Conservation (phyloP, 805 yeast genomes). For the Hanseniaspora mollemarum region DNA sequence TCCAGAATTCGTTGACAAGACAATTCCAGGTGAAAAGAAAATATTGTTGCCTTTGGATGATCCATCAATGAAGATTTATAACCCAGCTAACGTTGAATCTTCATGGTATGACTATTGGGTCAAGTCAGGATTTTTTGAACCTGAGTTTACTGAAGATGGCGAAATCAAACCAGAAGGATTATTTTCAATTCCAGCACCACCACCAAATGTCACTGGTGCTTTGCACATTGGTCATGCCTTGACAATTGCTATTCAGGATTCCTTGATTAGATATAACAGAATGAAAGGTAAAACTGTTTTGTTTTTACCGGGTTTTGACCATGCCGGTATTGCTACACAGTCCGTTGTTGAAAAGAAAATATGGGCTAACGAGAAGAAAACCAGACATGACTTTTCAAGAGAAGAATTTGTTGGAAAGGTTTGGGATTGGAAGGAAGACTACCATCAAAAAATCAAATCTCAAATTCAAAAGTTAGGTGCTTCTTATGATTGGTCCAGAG, state of each 20-base stretch:
- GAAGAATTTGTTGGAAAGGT: slow-evolving; percentile 78
- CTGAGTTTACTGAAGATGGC: slow-evolving; percentile 69
- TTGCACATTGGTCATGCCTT: slow-evolving; percentile 97
- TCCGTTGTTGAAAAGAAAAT: slow-evolving; percentile 94
- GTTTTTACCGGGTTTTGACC: slow-evolving; percentile 94
- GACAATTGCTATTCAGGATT: slow-evolving; percentile 88
- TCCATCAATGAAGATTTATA: slow-evolving; percentile 87
- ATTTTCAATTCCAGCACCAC: slow-evolving; percentile 94
- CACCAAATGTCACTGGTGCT: slow-evolving; percentile 98
- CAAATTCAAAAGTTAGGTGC: slow-evolving; percentile 88
- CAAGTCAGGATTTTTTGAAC: slow-evolving; percentile 74
- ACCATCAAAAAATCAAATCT: slow-evolving; percentile 70
- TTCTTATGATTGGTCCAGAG: slow-evolving; percentile 91
- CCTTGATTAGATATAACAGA: slow-evolving; percentile 85
- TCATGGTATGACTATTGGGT: slow-evolving; percentile 99
- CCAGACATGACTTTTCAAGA: slow-evolving; percentile 93
- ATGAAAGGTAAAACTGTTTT: slow-evolving; percentile 93
- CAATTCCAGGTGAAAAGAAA: slow-evolving; percentile 86
- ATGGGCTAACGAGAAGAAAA: slow-evolving; percentile 75
- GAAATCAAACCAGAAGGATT: slow-evolving; percentile 66
- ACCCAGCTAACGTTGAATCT: slow-evolving; percentile 83
- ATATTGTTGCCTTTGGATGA: slow-evolving; percentile 75
- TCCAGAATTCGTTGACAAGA: slow-evolving; percentile 78
- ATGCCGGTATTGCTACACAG: slow-evolving; percentile 98
- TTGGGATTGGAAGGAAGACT: slow-evolving; percentile 97